These are phyloP conservation scores for Pinus taeda DNA, from an alignment of 75 land plant genomes.

Conservation along the genomic window DNA sequence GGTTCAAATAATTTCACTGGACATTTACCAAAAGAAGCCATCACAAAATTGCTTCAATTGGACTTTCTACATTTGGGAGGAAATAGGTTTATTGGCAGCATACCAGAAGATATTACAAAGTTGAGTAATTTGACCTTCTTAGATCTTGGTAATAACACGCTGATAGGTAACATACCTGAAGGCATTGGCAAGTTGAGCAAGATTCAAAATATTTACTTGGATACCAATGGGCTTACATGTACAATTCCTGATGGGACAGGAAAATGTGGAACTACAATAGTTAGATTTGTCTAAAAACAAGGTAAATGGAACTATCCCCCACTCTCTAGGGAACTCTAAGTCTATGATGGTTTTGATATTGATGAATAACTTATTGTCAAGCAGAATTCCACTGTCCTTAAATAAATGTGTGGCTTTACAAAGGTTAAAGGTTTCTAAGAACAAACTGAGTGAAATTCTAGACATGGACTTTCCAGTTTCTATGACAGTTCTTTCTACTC, in stretches of 20 bases:
- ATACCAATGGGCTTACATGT: conserved; percentile 57
- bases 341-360: neutral
- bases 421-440: no score
- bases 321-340: neutral
- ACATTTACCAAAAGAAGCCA: no score
- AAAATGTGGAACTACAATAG: conserved; percentile 25
- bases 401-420: no score
- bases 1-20: conserved; percentile 50
- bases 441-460: no score
- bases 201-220: conserved; percentile 32
- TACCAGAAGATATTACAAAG: conserved; percentile 42
- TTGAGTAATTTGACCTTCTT: conserved; percentile 32
- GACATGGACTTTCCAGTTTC: no score
- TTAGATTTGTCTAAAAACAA: conserved; percentile 44
- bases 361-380: no score
- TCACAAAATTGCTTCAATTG: no score
- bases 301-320: conserved; percentile 7
- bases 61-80: conserved; percentile 29
- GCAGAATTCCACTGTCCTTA: no score
- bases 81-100: conserved; percentile 57
- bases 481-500: neutral
- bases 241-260: conserved; percentile 53
- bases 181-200: conserved; percentile 24
- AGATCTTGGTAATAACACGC: conserved; percentile 45
- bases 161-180: conserved; percentile 59